These are phyloP conservation scores for Colletotrichum spaethianum DNA, from an alignment of 2,329 filamentous ascomycete species.

Conservation along the genomic window DNA sequence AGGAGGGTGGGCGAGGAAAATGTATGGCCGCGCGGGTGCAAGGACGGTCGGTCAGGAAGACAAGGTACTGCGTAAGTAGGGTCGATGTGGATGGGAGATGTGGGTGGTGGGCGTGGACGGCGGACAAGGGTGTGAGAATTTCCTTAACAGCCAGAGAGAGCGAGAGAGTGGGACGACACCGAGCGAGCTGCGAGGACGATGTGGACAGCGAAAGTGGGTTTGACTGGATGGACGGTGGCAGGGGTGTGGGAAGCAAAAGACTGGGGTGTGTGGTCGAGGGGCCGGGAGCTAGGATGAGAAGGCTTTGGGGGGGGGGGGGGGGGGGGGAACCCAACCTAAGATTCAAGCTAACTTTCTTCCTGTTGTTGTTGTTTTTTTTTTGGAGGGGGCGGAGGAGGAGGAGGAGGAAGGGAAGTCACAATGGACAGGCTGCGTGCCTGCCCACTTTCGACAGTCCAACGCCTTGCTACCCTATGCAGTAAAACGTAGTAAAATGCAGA, in stretches of 20 bases:
- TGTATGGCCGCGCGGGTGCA: constrained; percentile 29
- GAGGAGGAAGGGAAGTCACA: not conserved
- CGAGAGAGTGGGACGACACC: constrained; percentile 20
- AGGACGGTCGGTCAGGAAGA: constrained; percentile 4
- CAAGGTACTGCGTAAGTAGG: not conserved
- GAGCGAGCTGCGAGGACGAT: constrained; percentile 23
- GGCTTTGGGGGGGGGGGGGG: not conserved
- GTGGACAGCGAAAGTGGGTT: constrained; percentile 2
- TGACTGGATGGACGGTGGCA: not conserved
- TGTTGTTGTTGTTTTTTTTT: not conserved
- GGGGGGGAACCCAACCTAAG: constrained; percentile 21
- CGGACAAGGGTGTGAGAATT: not conserved
- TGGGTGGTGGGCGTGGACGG: constrained; percentile 4
- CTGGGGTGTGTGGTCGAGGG: constrained; percentile 7
- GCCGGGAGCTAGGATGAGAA: constrained; percentile 37
- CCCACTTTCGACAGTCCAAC: not conserved
- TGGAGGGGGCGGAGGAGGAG: not conserved
- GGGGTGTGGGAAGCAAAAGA: not conserved
- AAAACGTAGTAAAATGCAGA: not conserved
- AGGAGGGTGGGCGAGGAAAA: constrained; percentile 37
- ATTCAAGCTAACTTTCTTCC: constrained; percentile 24
- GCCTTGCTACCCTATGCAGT: not conserved
- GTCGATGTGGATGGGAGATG: constrained; percentile 2
- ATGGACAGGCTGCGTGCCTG: not conserved
- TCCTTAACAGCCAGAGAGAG: not conserved